These are phyloP conservation scores for Populus nigra DNA, from an alignment of 345 rosid species.

Conservation along the genomic window DNA sequence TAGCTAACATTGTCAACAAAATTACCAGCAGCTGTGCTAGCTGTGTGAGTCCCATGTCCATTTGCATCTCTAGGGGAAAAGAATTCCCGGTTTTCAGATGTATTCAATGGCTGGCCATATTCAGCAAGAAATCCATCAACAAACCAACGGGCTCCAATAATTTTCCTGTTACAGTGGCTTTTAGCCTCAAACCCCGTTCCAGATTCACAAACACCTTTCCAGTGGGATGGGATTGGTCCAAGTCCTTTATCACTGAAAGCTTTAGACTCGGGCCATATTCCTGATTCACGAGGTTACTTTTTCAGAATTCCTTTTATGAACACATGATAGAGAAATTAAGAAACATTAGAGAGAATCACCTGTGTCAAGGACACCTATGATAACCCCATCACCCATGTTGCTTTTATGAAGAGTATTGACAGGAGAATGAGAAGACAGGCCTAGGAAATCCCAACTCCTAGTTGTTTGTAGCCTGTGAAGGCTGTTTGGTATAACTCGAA, in stretches of 20 bases:
- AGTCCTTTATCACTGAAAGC: slow-evolving; percentile 35
- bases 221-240: slow-evolving; percentile 40
- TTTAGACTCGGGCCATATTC: slow-evolving; percentile 43
- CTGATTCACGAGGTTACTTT: slow-evolving; percentile 15
- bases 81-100: slow-evolving; percentile 8
- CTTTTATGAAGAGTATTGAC: slow-evolving; percentile 42
- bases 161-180: slow-evolving; percentile 34
- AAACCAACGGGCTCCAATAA: slow-evolving; percentile 40
- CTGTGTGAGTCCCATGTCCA: slow-evolving; percentile 21
- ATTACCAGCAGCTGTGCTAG: slow-evolving; percentile 33
- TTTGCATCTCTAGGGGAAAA: slow-evolving; percentile 28
- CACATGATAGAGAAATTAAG: background rate
- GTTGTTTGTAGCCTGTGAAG: slow-evolving; percentile 58
- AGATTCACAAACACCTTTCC: slow-evolving; percentile 42
- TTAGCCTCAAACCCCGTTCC: slow-evolving; percentile 32
- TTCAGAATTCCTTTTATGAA: background rate
- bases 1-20: slow-evolving; percentile 32
- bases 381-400: slow-evolving; percentile 63
- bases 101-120: slow-evolving; percentile 12
- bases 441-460: slow-evolving; percentile 60
- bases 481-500: slow-evolving; percentile 51
- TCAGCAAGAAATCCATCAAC: slow-evolving; percentile 22
- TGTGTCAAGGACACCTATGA: slow-evolving; percentile 61
- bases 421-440: slow-evolving; percentile 43
- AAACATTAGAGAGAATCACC: slow-evolving; percentile 27